Conservation (phyloP, 2,329 filamentous ascomycete species). For the Neurospora crassa region DNA sequence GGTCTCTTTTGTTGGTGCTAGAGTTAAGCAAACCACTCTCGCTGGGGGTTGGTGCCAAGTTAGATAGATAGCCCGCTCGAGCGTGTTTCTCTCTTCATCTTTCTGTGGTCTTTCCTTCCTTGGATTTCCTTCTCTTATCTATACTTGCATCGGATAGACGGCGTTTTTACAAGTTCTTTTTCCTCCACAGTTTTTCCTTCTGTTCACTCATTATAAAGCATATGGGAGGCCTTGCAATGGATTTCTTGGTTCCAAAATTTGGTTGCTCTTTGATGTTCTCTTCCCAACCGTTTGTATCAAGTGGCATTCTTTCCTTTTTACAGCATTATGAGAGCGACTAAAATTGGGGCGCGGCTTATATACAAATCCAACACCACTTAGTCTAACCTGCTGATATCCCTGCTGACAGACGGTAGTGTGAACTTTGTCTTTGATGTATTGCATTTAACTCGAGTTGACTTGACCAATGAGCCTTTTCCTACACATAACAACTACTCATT, state of each 20-base stretch:
- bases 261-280: slow-evolving; percentile 1
- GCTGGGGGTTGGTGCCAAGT: neutral
- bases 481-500: neutral
- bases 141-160: neutral
- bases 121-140: neutral
- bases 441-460: neutral
- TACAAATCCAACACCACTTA: neutral
- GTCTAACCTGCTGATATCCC: neutral
- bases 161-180: neutral
- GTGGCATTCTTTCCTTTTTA: neutral
- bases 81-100: neutral
- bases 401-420: neutral
- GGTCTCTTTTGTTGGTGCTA: neutral
- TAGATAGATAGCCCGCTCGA: neutral
- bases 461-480: no score
- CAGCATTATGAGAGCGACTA: neutral
- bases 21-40: neutral
- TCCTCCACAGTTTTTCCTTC: neutral
- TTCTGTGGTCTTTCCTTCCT: neutral
- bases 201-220: neutral
- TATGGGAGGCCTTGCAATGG: neutral
- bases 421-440: neutral
- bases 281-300: neutral
- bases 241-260: neutral
- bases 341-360: neutral